A percentile compares a stretch with the other conserved stretches of the same genome.
These are phyloP conservation scores for Xanthoparmelia taractica DNA, from an alignment of 495 filamentous ascomycete genomes.

Conservation along the genomic window DNA sequence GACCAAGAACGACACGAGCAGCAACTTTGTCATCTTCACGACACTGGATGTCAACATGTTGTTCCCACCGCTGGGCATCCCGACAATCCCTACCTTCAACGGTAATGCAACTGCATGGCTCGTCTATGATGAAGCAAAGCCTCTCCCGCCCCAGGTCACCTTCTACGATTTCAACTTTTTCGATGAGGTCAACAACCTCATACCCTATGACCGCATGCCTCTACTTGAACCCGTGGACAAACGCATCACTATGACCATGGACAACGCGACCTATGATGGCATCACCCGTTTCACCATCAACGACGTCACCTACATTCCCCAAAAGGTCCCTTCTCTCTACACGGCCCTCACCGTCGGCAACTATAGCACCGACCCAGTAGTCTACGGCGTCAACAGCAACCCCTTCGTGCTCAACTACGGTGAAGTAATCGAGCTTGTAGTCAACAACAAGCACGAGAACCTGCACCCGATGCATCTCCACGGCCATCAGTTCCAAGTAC, in stretches of 20 bases:
- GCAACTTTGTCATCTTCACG: constrained; percentile 59
- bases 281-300: constrained; percentile 46
- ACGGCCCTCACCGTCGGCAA: constrained; percentile 59
- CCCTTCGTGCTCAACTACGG: constrained; percentile 57
- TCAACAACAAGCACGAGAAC: constrained; percentile 71
- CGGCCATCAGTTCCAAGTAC: constrained; percentile 74
- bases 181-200: constrained; percentile 43
- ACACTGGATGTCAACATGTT: constrained; percentile 45
- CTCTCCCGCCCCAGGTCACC: constrained; percentile 47
- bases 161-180: constrained; percentile 46
- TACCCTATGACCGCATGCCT: constrained; percentile 41
- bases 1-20: constrained; percentile 52
- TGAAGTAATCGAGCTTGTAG: constrained; percentile 65
- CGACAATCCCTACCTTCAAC: constrained; percentile 36
- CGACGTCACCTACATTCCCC: constrained; percentile 62
- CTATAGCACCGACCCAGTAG: constrained; percentile 49
- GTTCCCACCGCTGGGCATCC: constrained; percentile 8
- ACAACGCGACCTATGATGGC: constrained; percentile 40
- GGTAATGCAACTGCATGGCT: constrained; percentile 76
- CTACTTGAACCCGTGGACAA: constrained; percentile 31
- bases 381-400: constrained; percentile 72
- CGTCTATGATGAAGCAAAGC: constrained; percentile 55
- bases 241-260: constrained; percentile 35
- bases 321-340: constrained; percentile 77
- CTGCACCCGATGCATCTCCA: constrained; percentile 85